phyloP scores from a whole-genome alignment of 305 asterid genomes.

The Vinca major region DNA sequence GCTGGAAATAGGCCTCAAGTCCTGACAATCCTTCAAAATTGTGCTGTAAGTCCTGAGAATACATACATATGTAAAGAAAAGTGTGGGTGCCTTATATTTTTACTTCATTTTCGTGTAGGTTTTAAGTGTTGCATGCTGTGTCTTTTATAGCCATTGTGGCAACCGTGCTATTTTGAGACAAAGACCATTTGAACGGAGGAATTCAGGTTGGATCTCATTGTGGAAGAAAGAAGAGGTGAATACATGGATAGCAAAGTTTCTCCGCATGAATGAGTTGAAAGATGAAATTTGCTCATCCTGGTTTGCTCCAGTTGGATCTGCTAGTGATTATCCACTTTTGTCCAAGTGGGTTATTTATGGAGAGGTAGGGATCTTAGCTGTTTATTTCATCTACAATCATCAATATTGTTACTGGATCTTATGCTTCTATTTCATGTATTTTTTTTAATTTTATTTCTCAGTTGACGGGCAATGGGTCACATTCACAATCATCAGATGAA shows the following conservation, averaged over 20 bases:
- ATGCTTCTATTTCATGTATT: slow-evolving; percentile 19
- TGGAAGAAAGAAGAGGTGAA: slow-evolving; percentile 80
- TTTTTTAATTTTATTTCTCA: slow-evolving; percentile 24
- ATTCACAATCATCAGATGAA: slow-evolving; percentile 82
- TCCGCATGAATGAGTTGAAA: slow-evolving; percentile 77
- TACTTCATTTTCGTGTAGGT: slow-evolving; percentile 62
- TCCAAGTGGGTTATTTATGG: slow-evolving; percentile 98
- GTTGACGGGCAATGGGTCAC: slow-evolving; percentile 72
- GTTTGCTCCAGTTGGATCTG: slow-evolving; percentile 99
- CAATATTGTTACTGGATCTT: slow-evolving; percentile 14
- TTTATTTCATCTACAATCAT: slow-evolving; percentile 2
- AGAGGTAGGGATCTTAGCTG: slow-evolving; percentile 46
- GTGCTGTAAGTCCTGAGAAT: slow-evolving; percentile 61
- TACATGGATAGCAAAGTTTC: slow-evolving; percentile 78
- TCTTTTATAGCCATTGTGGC: slow-evolving; percentile 99
- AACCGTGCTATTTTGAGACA: slow-evolving; percentile 70
- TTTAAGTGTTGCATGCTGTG: slow-evolving; percentile 98
- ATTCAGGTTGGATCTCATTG: slow-evolving; percentile 56
- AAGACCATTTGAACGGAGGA: slow-evolving; percentile 52
- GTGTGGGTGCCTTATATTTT: background rate
- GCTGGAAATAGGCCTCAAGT: slow-evolving; percentile 90
- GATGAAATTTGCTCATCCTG: slow-evolving; percentile 88
- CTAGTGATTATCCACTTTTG: slow-evolving; percentile 86
- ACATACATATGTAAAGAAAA: background rate
- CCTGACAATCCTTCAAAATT: slow-evolving; percentile 79